A percentile compares a stretch with the other conserved stretches of the same genome.
Evolutionary conservation across 2,329 filamentous ascomycete species (phyloP).

Genomic region (Fusarium bulbicola): DNA sequence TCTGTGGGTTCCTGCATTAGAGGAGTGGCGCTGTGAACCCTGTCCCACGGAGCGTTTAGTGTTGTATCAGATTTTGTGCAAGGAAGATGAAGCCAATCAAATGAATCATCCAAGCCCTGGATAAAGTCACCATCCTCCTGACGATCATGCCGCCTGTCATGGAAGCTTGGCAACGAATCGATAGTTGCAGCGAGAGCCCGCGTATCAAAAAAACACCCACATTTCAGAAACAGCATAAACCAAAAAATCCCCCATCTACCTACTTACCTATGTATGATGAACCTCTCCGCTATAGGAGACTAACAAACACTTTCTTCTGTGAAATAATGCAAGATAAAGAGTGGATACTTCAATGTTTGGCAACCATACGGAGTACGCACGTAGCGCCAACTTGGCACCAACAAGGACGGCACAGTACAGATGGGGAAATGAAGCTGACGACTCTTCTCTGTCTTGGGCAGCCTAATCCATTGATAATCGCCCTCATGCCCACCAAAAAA

Average conservation of each 20-base stretch:
- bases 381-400: background rate
- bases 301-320: background rate
- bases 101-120: background rate
- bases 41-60: conserved; percentile 13
- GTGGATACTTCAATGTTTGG: background rate
- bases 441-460: conserved; percentile 8
- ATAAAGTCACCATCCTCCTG: conserved; percentile 29
- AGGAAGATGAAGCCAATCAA: conserved; percentile 23
- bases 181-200: conserved; percentile 6
- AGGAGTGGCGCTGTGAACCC: conserved; percentile 11
- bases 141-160: conserved; percentile 32
- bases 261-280: background rate
- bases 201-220: conserved; percentile 24
- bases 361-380: background rate
- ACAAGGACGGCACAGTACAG: background rate
- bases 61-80: conserved; percentile 34
- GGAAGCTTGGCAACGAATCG: conserved; percentile 30
- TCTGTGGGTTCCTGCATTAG: conserved; percentile 43
- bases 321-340: background rate
- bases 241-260: background rate
- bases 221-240: conserved; percentile 3
- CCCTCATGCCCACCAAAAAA: conserved; percentile 19
- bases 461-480: conserved; percentile 28
- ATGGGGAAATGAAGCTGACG: conserved; percentile 38
- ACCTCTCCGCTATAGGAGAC: conserved; percentile 35